Evolutionary conservation across 306 rosid genomes (phyloP).

Genomic region (Castanea mollissima): DNA sequence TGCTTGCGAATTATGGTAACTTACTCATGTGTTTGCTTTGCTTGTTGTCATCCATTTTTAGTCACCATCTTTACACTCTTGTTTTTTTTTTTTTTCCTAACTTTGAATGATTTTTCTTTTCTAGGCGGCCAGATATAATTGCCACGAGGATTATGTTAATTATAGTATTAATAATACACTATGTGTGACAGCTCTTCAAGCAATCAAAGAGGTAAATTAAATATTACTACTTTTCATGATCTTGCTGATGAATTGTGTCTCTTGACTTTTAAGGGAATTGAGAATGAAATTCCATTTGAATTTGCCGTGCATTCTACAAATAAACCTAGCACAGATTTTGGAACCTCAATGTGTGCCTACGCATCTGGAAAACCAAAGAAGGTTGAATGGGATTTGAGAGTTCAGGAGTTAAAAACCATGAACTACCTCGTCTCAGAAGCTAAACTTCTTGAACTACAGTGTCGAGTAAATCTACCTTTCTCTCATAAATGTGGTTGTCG

Average conservation of each 20-base stretch:
- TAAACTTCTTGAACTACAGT: conserved; percentile 3
- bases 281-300: neutral
- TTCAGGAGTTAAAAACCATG: conserved; percentile 1
- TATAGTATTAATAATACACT: neutral
- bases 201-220: neutral
- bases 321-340: conserved; percentile 21
- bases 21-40: neutral
- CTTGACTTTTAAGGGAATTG: neutral
- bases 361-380: conserved; percentile 18
- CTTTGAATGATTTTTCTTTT: neutral
- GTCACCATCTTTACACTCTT: no score
- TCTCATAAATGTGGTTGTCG: neutral
- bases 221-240: neutral
- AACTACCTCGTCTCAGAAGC: conserved; percentile 5
- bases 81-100: neutral
- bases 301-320: conserved; percentile 24
- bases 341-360: conserved; percentile 28
- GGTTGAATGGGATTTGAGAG: conserved; percentile 20
- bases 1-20: neutral
- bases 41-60: no score
- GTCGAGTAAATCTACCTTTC: conserved; percentile 16
- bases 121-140: neutral
- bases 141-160: neutral
- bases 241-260: neutral
- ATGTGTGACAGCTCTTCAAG: neutral